phyloP scores from a whole-genome alignment of 495 filamentous ascomycete species.

The Astrocystis sublimbata region DNA sequence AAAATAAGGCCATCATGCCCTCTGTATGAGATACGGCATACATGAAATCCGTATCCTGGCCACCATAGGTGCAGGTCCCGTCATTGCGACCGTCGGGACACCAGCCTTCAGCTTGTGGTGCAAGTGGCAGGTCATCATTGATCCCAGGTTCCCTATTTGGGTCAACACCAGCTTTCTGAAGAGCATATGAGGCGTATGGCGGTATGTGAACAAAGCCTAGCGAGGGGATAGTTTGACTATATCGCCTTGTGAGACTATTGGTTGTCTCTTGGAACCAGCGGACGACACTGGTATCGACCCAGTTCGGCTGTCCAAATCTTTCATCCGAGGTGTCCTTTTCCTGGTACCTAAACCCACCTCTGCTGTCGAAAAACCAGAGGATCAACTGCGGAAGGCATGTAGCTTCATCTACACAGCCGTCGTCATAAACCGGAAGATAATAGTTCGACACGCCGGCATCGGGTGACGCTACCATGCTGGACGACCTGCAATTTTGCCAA shows the following conservation, averaged over 20 bases:
- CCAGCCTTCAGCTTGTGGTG: constrained; percentile 53
- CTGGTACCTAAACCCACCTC: constrained; percentile 60
- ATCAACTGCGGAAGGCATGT: constrained; percentile 46
- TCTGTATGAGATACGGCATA: constrained; percentile 55
- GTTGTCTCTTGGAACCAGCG: constrained; percentile 61
- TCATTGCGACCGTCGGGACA: constrained; percentile 45
- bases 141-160: constrained; percentile 58
- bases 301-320: constrained; percentile 41
- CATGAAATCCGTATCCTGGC: constrained; percentile 68
- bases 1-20: constrained; percentile 63
- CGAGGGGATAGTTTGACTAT: constrained; percentile 55
- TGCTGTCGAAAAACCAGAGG: constrained; percentile 77
- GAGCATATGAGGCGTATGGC: constrained; percentile 53
- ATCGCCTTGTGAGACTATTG: constrained; percentile 40
- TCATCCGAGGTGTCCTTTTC: constrained; percentile 35
- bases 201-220: constrained; percentile 77
- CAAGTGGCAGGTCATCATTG: constrained; percentile 61
- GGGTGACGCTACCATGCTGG: constrained; percentile 40
- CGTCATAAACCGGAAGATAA: constrained; percentile 53
- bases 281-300: constrained; percentile 53
- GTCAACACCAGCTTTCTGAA: constrained; percentile 48
- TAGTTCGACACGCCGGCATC: constrained; percentile 70
- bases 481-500: constrained; percentile 58
- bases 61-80: constrained; percentile 44
- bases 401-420: constrained; percentile 22